phyloP scores from a whole-genome alignment of 306 rosid genomes.

The Gastrolobium bilobum region DNA sequence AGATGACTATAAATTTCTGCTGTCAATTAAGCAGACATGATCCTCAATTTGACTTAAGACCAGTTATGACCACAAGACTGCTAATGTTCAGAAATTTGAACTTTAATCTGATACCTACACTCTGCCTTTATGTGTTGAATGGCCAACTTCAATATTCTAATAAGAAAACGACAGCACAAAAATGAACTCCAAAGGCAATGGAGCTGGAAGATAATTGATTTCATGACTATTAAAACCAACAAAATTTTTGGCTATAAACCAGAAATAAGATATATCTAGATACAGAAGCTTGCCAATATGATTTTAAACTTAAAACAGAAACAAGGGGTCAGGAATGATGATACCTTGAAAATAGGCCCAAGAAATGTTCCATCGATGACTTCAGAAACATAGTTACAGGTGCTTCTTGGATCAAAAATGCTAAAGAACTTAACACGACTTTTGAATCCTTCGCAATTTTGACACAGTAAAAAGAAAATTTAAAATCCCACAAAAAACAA shows the following conservation, averaged over 20 bases:
- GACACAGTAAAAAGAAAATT: conserved; percentile 40
- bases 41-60: too few species aligned
- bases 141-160: background rate
- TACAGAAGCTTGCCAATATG: conserved; percentile 19
- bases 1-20: too few species aligned
- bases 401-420: conserved; percentile 69
- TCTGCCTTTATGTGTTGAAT: background rate
- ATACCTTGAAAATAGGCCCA: conserved; percentile 91
- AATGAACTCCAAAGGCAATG: background rate
- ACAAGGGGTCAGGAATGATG: conserved; percentile 39
- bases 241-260: background rate
- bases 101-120: too few species aligned
- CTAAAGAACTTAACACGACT: conserved; percentile 75
- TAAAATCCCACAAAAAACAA: conserved; percentile 29
- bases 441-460: conserved; percentile 74
- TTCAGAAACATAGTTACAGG: conserved; percentile 78
- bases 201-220: background rate
- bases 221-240: background rate
- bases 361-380: conserved; percentile 80
- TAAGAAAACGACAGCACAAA: background rate
- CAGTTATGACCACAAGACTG: too few species aligned
- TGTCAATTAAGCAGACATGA: too few species aligned
- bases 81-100: too few species aligned
- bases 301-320: conserved; percentile 36
- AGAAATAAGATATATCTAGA: conserved; percentile 22